Evolutionary conservation across 192 early-diverging fungal genomes (phyloP).

Genomic region (Backusella macrospora): DNA sequence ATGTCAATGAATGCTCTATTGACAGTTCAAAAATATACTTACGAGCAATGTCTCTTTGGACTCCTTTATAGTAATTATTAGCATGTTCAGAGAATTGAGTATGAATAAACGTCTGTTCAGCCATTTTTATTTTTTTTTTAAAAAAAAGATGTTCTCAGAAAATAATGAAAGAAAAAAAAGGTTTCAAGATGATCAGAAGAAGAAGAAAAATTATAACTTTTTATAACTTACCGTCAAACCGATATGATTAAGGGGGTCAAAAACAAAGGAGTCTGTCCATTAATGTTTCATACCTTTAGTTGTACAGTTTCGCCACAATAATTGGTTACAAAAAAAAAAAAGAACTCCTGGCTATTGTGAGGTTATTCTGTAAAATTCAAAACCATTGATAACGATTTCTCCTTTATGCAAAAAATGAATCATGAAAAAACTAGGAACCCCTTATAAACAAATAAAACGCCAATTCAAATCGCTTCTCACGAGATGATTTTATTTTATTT

Average conservation of each 20-base stretch:
- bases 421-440: background rate
- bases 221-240: background rate
- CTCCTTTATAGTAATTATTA: background rate
- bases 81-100: slow-evolving; percentile 7
- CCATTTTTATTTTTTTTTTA: no score
- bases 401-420: slow-evolving; percentile 8
- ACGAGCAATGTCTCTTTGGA: slow-evolving; percentile 6
- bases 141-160: background rate
- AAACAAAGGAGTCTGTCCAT: slow-evolving; percentile 1
- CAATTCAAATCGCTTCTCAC: background rate
- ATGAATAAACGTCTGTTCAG: background rate
- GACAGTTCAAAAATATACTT: background rate
- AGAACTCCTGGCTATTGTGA: slow-evolving; percentile 2
- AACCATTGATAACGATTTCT: background rate
- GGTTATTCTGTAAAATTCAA: slow-evolving; percentile 12
- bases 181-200: background rate
- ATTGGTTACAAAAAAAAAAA: background rate
- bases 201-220: background rate
- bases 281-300: slow-evolving; percentile 4
- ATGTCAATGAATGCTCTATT: background rate
- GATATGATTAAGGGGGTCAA: background rate
- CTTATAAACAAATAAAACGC: slow-evolving; percentile 1
- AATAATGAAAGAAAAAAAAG: background rate
- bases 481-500: background rate
- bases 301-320: slow-evolving; percentile 6